phyloP scores from a whole-genome alignment of 2,329 filamentous ascomycete genomes.

The Monilinia vaccinii-corymbosi region DNA sequence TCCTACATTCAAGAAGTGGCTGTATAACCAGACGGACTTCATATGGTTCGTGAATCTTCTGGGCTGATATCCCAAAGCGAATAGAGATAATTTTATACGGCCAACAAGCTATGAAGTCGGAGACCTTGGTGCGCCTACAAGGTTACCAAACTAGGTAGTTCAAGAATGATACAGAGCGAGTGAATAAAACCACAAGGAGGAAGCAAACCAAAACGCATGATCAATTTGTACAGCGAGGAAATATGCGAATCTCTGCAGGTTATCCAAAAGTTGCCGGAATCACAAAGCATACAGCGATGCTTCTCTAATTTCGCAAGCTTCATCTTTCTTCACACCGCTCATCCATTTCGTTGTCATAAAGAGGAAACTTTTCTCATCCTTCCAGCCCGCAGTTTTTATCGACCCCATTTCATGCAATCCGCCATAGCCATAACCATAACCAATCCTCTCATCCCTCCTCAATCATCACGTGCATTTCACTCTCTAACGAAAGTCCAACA shows the following conservation, averaged over 20 bases:
- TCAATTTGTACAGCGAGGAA: background rate
- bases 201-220: background rate
- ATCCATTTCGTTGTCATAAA: background rate
- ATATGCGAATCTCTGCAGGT: background rate
- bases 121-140: rapidly evolving
- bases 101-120: background rate
- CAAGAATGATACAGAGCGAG: too few species aligned
- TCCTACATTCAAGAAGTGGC: too few species aligned
- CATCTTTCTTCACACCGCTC: background rate
- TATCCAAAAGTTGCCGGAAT: too few species aligned
- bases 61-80: background rate
- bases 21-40: too few species aligned
- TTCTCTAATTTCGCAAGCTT: background rate
- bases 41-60: too few species aligned
- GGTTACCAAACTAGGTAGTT: too few species aligned
- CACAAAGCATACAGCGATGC: background rate
- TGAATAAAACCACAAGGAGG: background rate
- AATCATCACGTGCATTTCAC: background rate
- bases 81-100: background rate
- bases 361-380: too few species aligned
- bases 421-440: background rate
- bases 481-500: background rate
- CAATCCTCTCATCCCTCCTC: background rate
- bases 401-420: background rate
- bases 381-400: too few species aligned